A percentile compares a stretch with the other conserved stretches of the same genome.
Evolutionary conservation across 208 protist genomes (phyloP).

Genomic region (Naegleria gruberi): DNA sequence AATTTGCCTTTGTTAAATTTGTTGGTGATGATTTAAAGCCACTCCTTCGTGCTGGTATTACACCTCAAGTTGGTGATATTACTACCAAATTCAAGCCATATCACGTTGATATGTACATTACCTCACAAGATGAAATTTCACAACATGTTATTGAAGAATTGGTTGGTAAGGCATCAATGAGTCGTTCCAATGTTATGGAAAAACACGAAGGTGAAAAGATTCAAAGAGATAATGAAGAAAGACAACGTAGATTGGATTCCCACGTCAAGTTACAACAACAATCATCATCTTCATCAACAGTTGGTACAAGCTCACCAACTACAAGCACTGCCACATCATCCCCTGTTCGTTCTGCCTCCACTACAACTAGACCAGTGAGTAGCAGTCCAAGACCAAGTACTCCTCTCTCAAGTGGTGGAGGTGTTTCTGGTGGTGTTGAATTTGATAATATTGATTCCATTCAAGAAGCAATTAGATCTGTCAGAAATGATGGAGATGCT

Average conservation of each 20-base stretch:
- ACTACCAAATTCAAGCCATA: constrained; percentile 1
- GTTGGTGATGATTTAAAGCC: not conserved
- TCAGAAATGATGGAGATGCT: not conserved
- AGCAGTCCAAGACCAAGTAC: not conserved
- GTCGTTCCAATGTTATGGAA: not conserved
- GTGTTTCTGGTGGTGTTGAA: not conserved
- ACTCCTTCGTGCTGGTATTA: not conserved
- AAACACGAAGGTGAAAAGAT: not conserved
- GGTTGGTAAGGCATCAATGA: not conserved
- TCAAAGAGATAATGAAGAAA: not conserved
- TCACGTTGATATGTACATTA: constrained; percentile 7
- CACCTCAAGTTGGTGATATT: not conserved
- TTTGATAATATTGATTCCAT: not conserved
- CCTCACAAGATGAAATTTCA: not conserved
- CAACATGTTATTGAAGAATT: not conserved
- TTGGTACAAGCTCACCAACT: not conserved
- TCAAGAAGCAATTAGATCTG: not conserved
- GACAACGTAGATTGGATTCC: not conserved
- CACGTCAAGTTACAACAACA: not conserved
- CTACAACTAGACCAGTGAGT: not conserved
- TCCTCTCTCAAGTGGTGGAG: not conserved
- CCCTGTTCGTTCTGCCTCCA: not conserved
- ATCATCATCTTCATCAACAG: not conserved
- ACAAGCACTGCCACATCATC: not conserved
- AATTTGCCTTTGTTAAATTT: constrained; percentile 19